A percentile compares a stretch with the other conserved stretches of the same genome.
These are phyloP conservation scores for Recurvomyces mirabilis DNA, from an alignment of 495 filamentous ascomycete species.

Conservation along the genomic window DNA sequence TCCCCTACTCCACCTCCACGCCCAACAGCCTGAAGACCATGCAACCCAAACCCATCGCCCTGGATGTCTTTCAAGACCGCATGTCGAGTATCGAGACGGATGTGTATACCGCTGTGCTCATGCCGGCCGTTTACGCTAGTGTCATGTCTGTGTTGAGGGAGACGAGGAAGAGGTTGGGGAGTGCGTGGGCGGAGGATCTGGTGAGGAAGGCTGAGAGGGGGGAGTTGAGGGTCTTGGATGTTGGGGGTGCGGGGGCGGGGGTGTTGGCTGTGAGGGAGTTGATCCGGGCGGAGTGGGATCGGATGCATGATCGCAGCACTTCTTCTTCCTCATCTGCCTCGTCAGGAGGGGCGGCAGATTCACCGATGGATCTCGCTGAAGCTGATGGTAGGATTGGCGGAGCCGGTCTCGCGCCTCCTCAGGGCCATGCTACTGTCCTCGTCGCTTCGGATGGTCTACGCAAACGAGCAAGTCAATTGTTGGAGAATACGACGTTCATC, in stretches of 20 bases:
- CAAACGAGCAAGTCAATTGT: constrained; percentile 60
- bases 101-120: constrained; percentile 62
- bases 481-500: constrained; percentile 84
- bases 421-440: constrained; percentile 52
- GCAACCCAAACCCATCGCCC: constrained; percentile 54
- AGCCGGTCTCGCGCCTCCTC: constrained; percentile 33
- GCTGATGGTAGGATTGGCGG: constrained; percentile 28
- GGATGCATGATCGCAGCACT: constrained; percentile 42
- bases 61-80: constrained; percentile 55
- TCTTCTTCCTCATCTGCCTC: too few species aligned
- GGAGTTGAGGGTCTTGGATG: constrained; percentile 75
- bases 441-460: constrained; percentile 55
- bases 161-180: constrained; percentile 71
- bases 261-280: constrained; percentile 77
- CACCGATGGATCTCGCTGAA: constrained; percentile 11
- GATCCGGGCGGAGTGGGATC: constrained; percentile 64
- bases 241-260: constrained; percentile 73
- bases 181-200: constrained; percentile 62
- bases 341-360: too few species aligned
- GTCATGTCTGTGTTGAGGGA: constrained; percentile 66
- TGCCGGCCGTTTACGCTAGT: constrained; percentile 72
- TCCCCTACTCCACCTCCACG: constrained; percentile 63
- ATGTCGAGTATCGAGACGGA: constrained; percentile 87
- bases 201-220: constrained; percentile 44
- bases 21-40: constrained; percentile 37